These are phyloP conservation scores for Exsudoporus frostii DNA, from an alignment of 768 basidiomycete genomes.

Conservation along the genomic window DNA sequence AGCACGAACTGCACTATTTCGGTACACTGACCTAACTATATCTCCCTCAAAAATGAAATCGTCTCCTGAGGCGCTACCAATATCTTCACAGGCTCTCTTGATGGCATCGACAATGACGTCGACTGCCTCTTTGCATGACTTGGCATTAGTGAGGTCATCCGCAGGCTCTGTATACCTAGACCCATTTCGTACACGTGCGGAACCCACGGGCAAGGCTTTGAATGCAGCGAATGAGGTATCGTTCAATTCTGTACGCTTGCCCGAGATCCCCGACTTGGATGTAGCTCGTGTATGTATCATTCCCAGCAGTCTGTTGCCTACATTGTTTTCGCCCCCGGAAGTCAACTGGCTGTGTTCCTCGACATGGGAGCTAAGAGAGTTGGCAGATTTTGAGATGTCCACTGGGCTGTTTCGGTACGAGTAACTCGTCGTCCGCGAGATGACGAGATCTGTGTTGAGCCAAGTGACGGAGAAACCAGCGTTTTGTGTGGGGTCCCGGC, in stretches of 20 bases:
- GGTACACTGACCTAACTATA: conserved; percentile 65
- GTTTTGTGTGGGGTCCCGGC: conserved; percentile 84
- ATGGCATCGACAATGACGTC: conserved; percentile 74
- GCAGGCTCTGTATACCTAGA: conserved; percentile 51
- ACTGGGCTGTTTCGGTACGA: conserved; percentile 72
- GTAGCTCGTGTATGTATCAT: conserved; percentile 20
- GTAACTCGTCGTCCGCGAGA: conserved; percentile 78
- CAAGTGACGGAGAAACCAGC: conserved; percentile 85
- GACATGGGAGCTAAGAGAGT: background rate
- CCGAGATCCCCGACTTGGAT: conserved; percentile 33
- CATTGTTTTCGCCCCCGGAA: background rate
- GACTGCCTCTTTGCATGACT: conserved; percentile 73
- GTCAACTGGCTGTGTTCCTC: background rate
- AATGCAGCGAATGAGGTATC: conserved; percentile 66
- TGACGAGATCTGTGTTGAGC: conserved; percentile 62
- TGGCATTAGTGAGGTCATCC: conserved; percentile 58
- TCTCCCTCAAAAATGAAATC: conserved; percentile 63
- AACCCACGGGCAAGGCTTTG: conserved; percentile 75
- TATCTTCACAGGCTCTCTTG: conserved; percentile 59
- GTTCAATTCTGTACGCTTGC: conserved; percentile 31
- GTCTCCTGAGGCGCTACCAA: conserved; percentile 43
- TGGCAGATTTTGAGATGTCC: conserved; percentile 6
- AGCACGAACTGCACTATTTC: background rate
- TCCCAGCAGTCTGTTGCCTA: conserved; percentile 23
- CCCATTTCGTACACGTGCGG: conserved; percentile 44